phyloP scores from a whole-genome alignment of 1,284 basidiomycete species.

The Boletellus deceptivus region DNA sequence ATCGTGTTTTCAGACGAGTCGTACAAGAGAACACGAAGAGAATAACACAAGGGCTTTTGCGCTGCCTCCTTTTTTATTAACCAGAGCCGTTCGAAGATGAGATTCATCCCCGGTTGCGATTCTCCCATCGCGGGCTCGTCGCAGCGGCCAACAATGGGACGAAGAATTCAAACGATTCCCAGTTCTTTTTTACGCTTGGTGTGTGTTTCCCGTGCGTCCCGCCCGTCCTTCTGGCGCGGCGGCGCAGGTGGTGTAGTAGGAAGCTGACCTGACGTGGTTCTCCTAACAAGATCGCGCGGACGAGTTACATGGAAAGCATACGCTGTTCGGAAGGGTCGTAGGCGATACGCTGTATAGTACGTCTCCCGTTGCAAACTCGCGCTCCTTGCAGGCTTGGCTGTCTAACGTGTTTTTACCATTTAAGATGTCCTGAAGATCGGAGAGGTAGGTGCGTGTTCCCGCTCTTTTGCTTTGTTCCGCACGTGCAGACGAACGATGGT shows the following conservation, averaged over 20 bases:
- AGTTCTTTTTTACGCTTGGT: slow-evolving; percentile 92
- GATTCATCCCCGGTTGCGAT: slow-evolving; percentile 87
- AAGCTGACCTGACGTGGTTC: neutral
- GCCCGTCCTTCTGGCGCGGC: neutral
- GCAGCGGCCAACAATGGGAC: slow-evolving; percentile 92
- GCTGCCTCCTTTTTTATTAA: neutral
- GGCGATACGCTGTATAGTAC: slow-evolving; percentile 86
- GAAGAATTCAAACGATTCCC: slow-evolving; percentile 83
- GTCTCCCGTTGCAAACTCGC: slow-evolving; percentile 23
- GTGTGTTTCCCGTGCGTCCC: slow-evolving; percentile 10
- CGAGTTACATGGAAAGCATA: slow-evolving; percentile 87
- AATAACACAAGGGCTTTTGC: no score
- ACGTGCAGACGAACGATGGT: neutral
- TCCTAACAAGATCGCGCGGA: slow-evolving; percentile 72
- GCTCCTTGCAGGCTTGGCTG: neutral
- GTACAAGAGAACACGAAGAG: no score
- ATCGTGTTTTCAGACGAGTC: neutral
- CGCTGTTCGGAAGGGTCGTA: slow-evolving; percentile 77
- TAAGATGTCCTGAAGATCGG: slow-evolving; percentile 88
- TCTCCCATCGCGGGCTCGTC: slow-evolving; percentile 83
- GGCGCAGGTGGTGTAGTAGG: neutral
- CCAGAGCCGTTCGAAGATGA: slow-evolving; percentile 89
- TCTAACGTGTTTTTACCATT: neutral
- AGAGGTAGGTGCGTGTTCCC: slow-evolving; percentile 61
- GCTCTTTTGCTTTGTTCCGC: neutral